Base-by-base conservation (phyloP, 371 early-diverging fungal genomes). In the Vairimorpha necatrix region DNA sequence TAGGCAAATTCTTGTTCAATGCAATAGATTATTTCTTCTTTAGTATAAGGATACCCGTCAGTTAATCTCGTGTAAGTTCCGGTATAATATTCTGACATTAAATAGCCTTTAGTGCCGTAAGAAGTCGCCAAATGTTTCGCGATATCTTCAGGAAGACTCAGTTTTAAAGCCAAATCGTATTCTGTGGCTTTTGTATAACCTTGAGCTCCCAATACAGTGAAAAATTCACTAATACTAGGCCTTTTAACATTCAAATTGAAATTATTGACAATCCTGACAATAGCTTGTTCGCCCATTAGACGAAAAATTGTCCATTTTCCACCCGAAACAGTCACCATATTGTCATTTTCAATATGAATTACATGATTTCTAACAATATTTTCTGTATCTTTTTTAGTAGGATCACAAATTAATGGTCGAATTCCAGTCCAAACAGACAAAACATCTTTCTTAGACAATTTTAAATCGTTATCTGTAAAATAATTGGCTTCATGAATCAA, bases 301-400 rank as follows among this genome's bases (percentile, higher is more conserved):
- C 99, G 90, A 86, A 93, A 97, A 0, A 96, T 97, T 0, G 98
- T 98, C 99, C 99, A 98, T 84, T 98, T 98, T 67, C 99, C 99
- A 74, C 99, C 99, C 20, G 96, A 91, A 80, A 98, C 90, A 6
- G 96, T 94, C 72, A 98, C 83, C 65, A 97, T 82, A 7, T 92
- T 91, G 67, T 88, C 87, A 33, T 88, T 85, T 56, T 90, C 90
- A 47, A 90, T 91, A 75, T 92, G 87, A 77, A 97, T 90, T 89
- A 94, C 90, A 80, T 96, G 98, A 85, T 91, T 95, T 78, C 99
- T 91, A 11, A 96, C 95, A 71, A 97, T 87, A 26, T 89, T 89
- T 72, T 91, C 90, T 0, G 95, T 96, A 82, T 90, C 91, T 32
- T 93, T 91, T 53, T 87, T 86, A 0, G 50, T 33, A 20, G 94